Evolutionary conservation across 345 rosid species (phyloP).

Genomic region (Geranium rotundifolium): DNA sequence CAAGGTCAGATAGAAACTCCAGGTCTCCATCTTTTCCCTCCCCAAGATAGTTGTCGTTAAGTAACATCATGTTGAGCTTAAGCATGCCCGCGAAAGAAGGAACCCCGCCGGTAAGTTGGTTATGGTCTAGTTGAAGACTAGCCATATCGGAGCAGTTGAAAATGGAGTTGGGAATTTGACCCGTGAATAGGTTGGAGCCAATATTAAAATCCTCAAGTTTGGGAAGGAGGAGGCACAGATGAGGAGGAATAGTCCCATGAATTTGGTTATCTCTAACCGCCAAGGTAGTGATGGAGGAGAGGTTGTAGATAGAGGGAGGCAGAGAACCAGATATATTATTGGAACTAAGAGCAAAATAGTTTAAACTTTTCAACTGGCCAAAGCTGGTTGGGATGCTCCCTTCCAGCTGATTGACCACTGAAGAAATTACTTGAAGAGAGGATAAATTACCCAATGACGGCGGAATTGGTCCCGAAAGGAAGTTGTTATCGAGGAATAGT

Average conservation of each 20-base stretch:
- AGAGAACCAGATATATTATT: not conserved
- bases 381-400: not conserved
- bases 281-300: accelerated
- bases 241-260: conserved; percentile 1
- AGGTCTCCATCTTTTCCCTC: not conserved
- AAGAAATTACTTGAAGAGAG: not conserved
- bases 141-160: conserved; percentile 3
- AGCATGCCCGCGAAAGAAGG: conserved; percentile 11
- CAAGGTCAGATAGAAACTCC: not conserved
- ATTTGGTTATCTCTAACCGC: not conserved
- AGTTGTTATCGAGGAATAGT: not conserved
- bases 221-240: not conserved
- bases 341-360: not conserved
- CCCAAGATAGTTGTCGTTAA: conserved; percentile 2
- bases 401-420: not conserved
- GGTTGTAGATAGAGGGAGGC: not conserved
- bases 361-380: not conserved
- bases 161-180: conserved; percentile 7
- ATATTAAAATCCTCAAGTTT: conserved; percentile 1
- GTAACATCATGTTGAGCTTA: not conserved
- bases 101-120: conserved; percentile 9
- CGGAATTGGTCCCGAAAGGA: not conserved
- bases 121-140: not conserved
- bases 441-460: not conserved
- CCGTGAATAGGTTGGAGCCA: conserved; percentile 1